Evolutionary conservation across 495 filamentous ascomycete species (phyloP), one percentile per base, ranked within the genome.

Genomic region (Penicillium cosmopolitanum): DNA sequence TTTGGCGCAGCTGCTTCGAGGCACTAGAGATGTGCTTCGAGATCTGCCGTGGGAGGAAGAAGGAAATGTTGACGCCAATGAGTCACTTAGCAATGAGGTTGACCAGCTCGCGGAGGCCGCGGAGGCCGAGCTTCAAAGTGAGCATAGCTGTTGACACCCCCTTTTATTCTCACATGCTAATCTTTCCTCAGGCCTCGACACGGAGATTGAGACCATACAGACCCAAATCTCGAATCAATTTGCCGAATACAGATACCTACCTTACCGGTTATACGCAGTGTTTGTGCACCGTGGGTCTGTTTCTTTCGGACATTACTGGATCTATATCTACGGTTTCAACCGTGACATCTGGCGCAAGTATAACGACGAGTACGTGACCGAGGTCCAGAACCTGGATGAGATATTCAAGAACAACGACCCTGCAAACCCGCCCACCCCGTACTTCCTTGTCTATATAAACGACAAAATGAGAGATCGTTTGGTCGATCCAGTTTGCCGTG

Each of bases 251-350:
- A 78, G 76, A 33, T 69, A 85, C 21, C 71, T 90, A 21, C 80
- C 85, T 3, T 99, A 97, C 71, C 85, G 83, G n/a, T 84, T 99
- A 12, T 91, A 96, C 56, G 90, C 95, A 0, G 89, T 97, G 19
- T 94, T 98, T 71, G 91, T 97, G 51, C 96, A 99, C 67, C 84
- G 87, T 5, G 96, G 85, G 8, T 81, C 78, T 40, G 84, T 81
- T 2, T 76, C 73, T 16, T 89, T 88, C 51, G 95, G 95, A 1
- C 95, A 98, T 72, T 99, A 97, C 77, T 99, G 91, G 85, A 92
- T 97, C 57, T 97, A 93, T 81, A 96, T 98, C 64, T 88, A 86
- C 68, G 95, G 98, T 72, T 96, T 96, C 70, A 79, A 85, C 54
- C 80, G 83, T 36, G 79, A 88, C 16, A 74, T 93, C 47, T 98